Evolutionary conservation across 23 red algal species (phyloP), one percentile per base, ranked within the genome.

Genomic region (Gracilaria vermiculophylla): DNA sequence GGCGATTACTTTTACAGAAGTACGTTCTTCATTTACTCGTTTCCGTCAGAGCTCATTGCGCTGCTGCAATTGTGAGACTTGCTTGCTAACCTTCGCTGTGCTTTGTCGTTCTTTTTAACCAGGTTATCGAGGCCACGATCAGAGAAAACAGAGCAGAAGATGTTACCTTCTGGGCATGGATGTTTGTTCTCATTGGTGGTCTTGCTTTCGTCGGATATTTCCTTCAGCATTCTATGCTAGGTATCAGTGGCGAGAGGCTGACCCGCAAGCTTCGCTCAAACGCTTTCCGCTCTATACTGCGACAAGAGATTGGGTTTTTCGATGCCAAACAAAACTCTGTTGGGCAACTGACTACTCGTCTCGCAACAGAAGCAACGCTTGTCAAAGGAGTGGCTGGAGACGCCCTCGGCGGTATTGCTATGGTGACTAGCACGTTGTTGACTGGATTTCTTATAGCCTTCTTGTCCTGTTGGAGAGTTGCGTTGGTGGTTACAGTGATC

Each of bases 291-390:
- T 70, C 80, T 41, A 47, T 99, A n/a, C 77, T 99, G 21, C 75
- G 77, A 31, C 93, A 95, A 80, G 93, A 97, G 10, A 87, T 97
- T 60, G 90, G 77, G 27, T 97, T 93, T 69, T 97, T 97, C 47
- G 95, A 97, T 70, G 55, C 37, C 20, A 81, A 87, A 29, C 65
- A 93, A 72, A 67, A 95, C 47, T 84, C 75, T 42, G 85, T 90
- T 43, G 93, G 93, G 39, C 55, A 60, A 69, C 82, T 93, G 45
- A 80, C 71, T 17, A 85, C 70, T 21, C 77, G 90, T 32, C 84
- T 95, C 4, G 85, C 86, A 71, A 86, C 93, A 10, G 93, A 95
- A 40, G 75, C 83, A 21, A 77, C 83, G 50, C 39, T 50, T n/a
- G 93, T 90, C n/a, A 54, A 85, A 55, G 85, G 93, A 20, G 33